These are phyloP conservation scores for Penicillium sp. DNA, from an alignment of 2,329 filamentous ascomycete genomes.

Conservation along the genomic window DNA sequence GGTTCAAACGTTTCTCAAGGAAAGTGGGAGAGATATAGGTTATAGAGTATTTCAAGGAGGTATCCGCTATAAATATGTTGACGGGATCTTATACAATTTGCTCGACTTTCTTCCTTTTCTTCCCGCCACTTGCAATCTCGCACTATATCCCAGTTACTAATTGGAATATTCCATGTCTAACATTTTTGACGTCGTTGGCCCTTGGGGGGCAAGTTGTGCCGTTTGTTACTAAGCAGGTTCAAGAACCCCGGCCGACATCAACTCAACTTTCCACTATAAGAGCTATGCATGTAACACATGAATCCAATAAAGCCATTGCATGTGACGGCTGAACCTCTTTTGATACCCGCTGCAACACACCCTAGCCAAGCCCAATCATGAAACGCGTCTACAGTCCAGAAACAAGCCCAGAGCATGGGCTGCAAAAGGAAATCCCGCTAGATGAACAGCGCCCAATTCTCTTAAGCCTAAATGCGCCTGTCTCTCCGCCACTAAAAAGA, in stretches of 20 bases:
- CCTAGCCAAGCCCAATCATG: slow-evolving; percentile 5
- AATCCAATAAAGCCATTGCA: not conserved
- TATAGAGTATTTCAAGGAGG: too few relatives aligned
- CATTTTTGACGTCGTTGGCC: too few relatives aligned
- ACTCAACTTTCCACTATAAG: not conserved
- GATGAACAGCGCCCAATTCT: not conserved
- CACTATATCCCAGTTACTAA: too few relatives aligned
- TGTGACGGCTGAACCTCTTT: not conserved
- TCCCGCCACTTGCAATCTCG: too few relatives aligned
- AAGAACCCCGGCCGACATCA: not conserved
- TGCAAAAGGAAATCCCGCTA: not conserved
- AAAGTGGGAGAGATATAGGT: not conserved
- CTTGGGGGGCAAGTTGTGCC: not conserved
- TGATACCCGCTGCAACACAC: not conserved
- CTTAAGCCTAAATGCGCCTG: slow-evolving; percentile 22
- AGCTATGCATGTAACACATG: not conserved
- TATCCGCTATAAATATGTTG: too few relatives aligned
- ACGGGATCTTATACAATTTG: too few relatives aligned
- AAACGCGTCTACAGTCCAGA: slow-evolving; percentile 14
- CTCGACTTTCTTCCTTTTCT: too few relatives aligned
- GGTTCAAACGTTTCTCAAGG: not conserved
- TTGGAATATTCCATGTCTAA: too few relatives aligned
- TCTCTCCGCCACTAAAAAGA: slow-evolving; percentile 30
- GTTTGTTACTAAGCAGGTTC: not conserved
- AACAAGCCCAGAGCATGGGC: not conserved